Evolutionary conservation across 169 alveolate species (phyloP).

Genomic region (Eimeria praecox): DNA sequence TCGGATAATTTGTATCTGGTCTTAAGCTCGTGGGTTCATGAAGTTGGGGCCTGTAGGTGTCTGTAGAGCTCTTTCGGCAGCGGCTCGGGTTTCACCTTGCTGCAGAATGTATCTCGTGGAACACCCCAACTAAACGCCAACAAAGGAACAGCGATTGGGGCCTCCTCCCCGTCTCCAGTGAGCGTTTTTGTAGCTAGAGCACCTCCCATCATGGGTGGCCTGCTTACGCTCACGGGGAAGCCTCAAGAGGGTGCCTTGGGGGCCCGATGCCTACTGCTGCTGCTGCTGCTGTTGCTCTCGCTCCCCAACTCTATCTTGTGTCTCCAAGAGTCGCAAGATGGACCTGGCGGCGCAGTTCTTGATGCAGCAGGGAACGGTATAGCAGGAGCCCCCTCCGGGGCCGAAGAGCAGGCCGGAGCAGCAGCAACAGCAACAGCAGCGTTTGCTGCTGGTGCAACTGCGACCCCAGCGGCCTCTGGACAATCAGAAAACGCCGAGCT

Average conservation of each 20-base stretch:
- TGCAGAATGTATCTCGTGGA: neutral
- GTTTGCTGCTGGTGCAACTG: neutral
- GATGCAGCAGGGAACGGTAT: neutral
- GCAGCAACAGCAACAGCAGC: neutral
- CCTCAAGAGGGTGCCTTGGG: neutral
- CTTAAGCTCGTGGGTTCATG: neutral
- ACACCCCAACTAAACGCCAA: neutral
- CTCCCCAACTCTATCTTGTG: neutral
- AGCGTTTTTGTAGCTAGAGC: neutral
- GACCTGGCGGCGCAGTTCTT: neutral
- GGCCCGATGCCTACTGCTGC: constrained; percentile 8
- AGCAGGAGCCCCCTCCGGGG: neutral
- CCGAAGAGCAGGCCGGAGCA: neutral
- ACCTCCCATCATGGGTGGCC: neutral
- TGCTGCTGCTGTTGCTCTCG: constrained; percentile 9
- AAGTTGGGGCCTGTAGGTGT: neutral
- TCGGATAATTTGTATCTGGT: neutral
- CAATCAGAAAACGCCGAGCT: neutral
- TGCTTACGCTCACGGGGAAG: neutral
- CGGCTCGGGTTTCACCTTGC: neutral
- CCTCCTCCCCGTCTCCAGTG: neutral
- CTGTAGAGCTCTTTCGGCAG: neutral
- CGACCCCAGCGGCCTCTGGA: neutral
- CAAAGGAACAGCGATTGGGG: neutral
- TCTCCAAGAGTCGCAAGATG: neutral